Evolutionary conservation across 192 early-diverging fungal species (phyloP).

Genomic region (Gigaspora rosea): DNA sequence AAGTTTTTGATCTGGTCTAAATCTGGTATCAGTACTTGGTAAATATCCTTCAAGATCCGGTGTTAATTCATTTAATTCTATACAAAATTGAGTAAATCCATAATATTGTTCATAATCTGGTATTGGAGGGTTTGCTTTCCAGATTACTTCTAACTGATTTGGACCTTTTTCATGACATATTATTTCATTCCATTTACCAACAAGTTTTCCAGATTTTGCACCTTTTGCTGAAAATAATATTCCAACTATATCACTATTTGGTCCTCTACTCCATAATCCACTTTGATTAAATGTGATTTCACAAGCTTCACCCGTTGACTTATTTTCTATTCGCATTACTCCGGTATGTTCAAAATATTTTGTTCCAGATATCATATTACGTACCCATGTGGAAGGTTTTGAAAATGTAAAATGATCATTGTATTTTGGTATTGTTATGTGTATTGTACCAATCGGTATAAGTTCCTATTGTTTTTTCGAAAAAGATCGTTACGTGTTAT

Average conservation of each 20-base stretch:
- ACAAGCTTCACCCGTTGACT: constrained; percentile 68
- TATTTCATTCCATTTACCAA: constrained; percentile 70
- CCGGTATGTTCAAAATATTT: constrained; percentile 92
- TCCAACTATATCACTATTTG: constrained; percentile 78
- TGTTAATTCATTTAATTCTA: constrained; percentile 88
- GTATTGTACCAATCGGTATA: constrained; percentile 79
- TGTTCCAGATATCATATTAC: constrained; percentile 84
- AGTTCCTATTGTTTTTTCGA: constrained; percentile 64
- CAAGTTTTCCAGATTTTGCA: constrained; percentile 52
- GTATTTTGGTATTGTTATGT: constrained; percentile 69
- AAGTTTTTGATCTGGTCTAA: constrained; percentile 89
- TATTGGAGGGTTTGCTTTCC: constrained; percentile 75
- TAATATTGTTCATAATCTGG: constrained; percentile 80
- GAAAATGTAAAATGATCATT: constrained; percentile 84
- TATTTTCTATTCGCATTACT: constrained; percentile 80
- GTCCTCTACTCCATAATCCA: constrained; percentile 74
- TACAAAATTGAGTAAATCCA: constrained; percentile 86
- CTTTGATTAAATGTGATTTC: constrained; percentile 87
- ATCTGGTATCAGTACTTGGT: constrained; percentile 90
- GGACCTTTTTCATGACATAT: constrained; percentile 60
- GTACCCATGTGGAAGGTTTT: constrained; percentile 92
- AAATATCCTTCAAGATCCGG: constrained; percentile 59
- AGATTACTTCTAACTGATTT: constrained; percentile 74
- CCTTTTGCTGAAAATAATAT: constrained; percentile 51
- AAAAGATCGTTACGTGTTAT: too few relatives aligned